These are phyloP conservation scores for Myxozyma mucilagina DNA, from an alignment of 805 yeast genomes.

Conservation along the genomic window DNA sequence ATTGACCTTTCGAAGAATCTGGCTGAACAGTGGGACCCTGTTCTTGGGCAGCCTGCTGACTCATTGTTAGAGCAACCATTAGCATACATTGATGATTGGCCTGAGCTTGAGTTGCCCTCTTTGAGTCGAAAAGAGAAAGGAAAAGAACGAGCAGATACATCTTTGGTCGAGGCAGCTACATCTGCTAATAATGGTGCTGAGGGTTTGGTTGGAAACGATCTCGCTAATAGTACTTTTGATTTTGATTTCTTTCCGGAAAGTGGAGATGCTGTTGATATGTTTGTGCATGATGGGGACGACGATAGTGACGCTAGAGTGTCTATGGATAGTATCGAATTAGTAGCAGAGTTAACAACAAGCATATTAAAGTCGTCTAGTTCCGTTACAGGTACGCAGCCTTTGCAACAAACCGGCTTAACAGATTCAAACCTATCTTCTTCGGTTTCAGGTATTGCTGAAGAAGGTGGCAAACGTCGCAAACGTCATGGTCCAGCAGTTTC, in stretches of 20 bases:
- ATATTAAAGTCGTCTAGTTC: constrained; percentile 4
- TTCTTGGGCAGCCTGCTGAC: constrained; percentile 2
- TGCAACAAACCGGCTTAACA: not conserved
- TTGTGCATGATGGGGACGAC: constrained; percentile 1
- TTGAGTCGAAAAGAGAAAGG: not conserved
- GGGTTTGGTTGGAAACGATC: not conserved
- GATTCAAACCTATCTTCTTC: not conserved
- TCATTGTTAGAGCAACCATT: constrained; percentile 1
- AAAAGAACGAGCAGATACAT: not conserved
- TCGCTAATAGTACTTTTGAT: not conserved
- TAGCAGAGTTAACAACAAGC: constrained; percentile 12
- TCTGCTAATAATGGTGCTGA: not conserved
- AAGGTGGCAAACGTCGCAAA: constrained; percentile 18
- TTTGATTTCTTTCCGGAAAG: not conserved
- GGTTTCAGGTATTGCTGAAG: not conserved
- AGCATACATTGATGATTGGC: constrained; percentile 1
- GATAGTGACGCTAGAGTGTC: constrained; percentile 9
- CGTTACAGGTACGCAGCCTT: not conserved
- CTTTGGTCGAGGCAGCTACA: not conserved
- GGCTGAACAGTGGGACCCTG: not conserved
- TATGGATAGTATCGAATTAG: constrained; percentile 8
- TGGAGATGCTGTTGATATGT: not conserved
- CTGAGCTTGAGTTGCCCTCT: not conserved
- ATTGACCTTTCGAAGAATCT: not conserved
- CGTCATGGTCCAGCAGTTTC: constrained; percentile 31